Base-by-base conservation (phyloP, 352 stramenopile species). In the Phytophthora uliginosa region DNA sequence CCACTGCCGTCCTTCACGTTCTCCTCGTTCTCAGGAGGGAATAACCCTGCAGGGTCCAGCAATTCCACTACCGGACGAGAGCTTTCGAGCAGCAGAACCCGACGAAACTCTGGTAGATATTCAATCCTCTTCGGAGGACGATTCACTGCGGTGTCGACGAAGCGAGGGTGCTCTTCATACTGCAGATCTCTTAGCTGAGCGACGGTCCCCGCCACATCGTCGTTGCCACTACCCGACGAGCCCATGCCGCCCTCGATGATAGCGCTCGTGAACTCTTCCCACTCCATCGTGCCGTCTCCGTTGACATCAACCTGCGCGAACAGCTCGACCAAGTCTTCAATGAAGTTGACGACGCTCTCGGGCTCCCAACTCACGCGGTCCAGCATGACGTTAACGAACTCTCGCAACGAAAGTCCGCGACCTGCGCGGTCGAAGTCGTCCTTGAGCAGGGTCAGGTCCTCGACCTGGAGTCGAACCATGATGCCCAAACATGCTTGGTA, bases 181-280 rank as follows among this genome's bases (percentile, higher is more conserved):
- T 92, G 82, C 66, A 93, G 51, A 55, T 92, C 86, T 48, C 85
- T 74, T 78, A 83, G 85, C 40, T 88, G 75, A 9, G 79, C 61
- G 8, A 78, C 76, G 31, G 84, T 71, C 20, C 78, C 75, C 7
- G 54, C 81, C 0, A 73, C 79, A 47, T 82, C 68, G 7, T 78
- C 68, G 7, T 60, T 73, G 18, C 34, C 63, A 9, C 61, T 45
- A 52, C 71, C 24, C 0, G 71, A 71, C 0, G 74, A 80, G 12
- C 86, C 77, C 88, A 95, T 94, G 60, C 88, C 86, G 28, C 83
- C 85, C 64, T 95, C 88, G 58, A 95, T 94, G 58, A 95, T 91
- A 8, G 86, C 86, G 28, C 81, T 91, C 34, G 88, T 95, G 55
- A 95, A 95, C 67, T 95, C 88, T 31, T 95, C 88, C 88, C 88